These are phyloP conservation scores for Phytophthora multivora DNA, from an alignment of 352 stramenopile genomes.

Conservation along the genomic window DNA sequence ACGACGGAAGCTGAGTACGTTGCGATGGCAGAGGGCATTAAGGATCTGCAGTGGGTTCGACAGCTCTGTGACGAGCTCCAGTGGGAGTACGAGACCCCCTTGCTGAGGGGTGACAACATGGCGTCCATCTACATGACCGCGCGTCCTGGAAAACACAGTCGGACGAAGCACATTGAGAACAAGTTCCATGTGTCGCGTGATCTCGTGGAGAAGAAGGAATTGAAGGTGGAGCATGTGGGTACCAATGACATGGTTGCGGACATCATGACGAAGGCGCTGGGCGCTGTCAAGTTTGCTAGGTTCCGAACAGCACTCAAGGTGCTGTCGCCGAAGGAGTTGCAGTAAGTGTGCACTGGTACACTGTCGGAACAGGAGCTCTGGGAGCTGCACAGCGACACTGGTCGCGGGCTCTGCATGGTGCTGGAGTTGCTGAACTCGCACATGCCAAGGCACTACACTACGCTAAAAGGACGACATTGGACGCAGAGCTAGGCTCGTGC, in stretches of 20 bases:
- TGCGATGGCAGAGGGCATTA: conserved; percentile 21
- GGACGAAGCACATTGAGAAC: background rate
- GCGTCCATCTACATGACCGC: conserved; percentile 1
- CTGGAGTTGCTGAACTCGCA: background rate
- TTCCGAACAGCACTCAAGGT: background rate
- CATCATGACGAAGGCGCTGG: conserved; percentile 1
- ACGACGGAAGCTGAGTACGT: conserved; percentile 37
- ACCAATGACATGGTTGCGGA: conserved; percentile 6
- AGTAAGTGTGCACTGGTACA: background rate
- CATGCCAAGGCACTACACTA: background rate
- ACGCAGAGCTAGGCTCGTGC: background rate
- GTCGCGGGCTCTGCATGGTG: background rate
- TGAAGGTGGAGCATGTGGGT: conserved; percentile 1
- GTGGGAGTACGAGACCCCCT: conserved; percentile 3
- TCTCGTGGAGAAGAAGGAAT: background rate
- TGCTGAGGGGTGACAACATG: background rate
- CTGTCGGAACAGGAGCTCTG: background rate
- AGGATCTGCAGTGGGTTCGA: conserved; percentile 26
- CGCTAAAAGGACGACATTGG: background rate
- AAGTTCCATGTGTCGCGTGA: conserved; percentile 1
- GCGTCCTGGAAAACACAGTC: background rate
- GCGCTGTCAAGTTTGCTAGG: background rate
- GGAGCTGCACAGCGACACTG: background rate
- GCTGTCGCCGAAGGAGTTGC: background rate
- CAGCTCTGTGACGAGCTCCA: conserved; percentile 6